Percentiles rank a stretch among this genome's conserved stretches.
These are phyloP conservation scores for Suhomyces wounanorum DNA, from an alignment of 1,139 yeast genomes.

Conservation along the genomic window DNA sequence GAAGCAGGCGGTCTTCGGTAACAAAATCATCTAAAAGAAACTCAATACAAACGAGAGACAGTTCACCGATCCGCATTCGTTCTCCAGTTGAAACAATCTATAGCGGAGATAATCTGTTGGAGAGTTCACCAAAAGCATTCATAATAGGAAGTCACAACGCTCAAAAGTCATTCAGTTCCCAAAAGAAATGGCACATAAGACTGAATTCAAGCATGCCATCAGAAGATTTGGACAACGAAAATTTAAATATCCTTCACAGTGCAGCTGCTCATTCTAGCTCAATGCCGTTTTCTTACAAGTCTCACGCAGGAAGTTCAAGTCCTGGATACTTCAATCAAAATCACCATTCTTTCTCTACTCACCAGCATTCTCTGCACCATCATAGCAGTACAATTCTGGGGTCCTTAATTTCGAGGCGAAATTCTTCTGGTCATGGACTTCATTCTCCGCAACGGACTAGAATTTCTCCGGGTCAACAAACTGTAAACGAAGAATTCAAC, in stretches of 20 bases:
- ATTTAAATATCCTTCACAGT: slow-evolving; percentile 41
- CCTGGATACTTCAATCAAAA: slow-evolving; percentile 18
- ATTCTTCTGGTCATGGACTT: slow-evolving; percentile 18
- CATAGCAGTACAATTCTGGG: slow-evolving; percentile 16
- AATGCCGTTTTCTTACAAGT: slow-evolving; percentile 7
- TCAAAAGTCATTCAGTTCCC: slow-evolving; percentile 6
- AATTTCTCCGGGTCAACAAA: slow-evolving; percentile 11
- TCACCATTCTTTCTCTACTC: slow-evolving; percentile 6
- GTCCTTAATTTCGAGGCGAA: slow-evolving; percentile 26
- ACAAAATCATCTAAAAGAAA: slow-evolving; percentile 4
- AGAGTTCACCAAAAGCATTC: slow-evolving; percentile 8
- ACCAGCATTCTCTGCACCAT: slow-evolving; percentile 5
- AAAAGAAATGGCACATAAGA: slow-evolving; percentile 1
- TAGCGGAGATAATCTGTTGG: slow-evolving; percentile 7
- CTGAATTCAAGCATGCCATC: slow-evolving; percentile 10
- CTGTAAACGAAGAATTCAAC: slow-evolving; percentile 3
- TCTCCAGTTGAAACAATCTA: slow-evolving; percentile 13
- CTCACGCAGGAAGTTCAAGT: slow-evolving; percentile 14
- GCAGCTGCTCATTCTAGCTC: slow-evolving; percentile 21
- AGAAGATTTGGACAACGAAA: slow-evolving; percentile 42
- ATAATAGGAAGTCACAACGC: neutral
- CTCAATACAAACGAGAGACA: neutral
- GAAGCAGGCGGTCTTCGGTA: slow-evolving; percentile 9
- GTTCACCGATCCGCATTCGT: slow-evolving; percentile 14
- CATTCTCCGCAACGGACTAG: slow-evolving; percentile 9